Base-by-base conservation (phyloP, 495 filamentous ascomycete species). In the Penicillium fimorum region DNA sequence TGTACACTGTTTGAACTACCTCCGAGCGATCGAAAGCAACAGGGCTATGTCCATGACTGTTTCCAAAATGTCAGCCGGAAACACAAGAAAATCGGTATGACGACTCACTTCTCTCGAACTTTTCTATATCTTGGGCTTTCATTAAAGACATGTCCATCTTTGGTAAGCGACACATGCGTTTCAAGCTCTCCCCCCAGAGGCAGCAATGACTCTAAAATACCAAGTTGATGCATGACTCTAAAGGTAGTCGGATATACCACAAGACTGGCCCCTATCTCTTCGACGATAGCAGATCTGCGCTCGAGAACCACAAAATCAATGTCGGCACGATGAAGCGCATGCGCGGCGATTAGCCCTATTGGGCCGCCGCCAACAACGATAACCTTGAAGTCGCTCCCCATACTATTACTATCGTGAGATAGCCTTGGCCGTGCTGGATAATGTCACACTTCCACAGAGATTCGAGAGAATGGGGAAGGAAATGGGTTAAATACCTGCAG, bases 291-390 rank as follows among this genome's bases (percentile, higher is more conserved):
- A 3, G 53, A 30, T 22, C 67, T 57, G 22, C 68, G 60, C 63
- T 84, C 82, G 2, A 84, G 68, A 12, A 85, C 56, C 7, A 80
- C 60, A 50, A 78, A 81, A 60, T 82, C 79, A 55, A 85, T 79
- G 22, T 65, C 70, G 5, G 75, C 74, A 13, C 65, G 65, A 11
- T 74, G 55, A n/a, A 85, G 70, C 15, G 67, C 65, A 45, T 82
- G 76, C 0, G 82, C 76, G 3, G 76, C 60, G 3, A 70, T 70
- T 1, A 86, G 68, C 1, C 79, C 79, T 8, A 76, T 70, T 15
- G 82, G 70, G 11, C 78, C 78, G 32, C 76, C 80, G 37, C 82
- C 82, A 4, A 79, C 71, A 29, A 86, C 70, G 41, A 86, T 75
- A 44, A 78, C 78, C 50, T 71, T 76, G 66, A 83, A 79, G 15